Evolutionary conservation across 2,329 filamentous ascomycete genomes (phyloP), one percentile per base, ranked within the genome.

Genomic region (Meredithiella fracta): DNA sequence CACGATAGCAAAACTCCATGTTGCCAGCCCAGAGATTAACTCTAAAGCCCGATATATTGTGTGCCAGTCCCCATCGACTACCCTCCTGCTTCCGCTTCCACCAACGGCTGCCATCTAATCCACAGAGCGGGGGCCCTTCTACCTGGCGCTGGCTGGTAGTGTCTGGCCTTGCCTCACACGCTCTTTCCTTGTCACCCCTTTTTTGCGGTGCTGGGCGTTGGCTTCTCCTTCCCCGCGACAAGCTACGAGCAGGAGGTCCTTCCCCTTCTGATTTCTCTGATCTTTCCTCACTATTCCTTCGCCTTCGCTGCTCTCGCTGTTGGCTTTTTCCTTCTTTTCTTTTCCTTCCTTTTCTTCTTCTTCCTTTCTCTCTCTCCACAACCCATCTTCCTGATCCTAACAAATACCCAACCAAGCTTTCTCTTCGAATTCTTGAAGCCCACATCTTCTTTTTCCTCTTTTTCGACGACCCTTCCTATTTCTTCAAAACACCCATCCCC

Each of bases 351-450:
- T 29, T 47, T 31, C 25, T 51, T 34, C 31, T 56, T 34, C 53
- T 51, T 47, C 29, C 26, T 57, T 20, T 37, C 31, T 25, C 25
- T 54, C 26, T 47, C 51, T 29, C 51, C 47, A 51, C 50, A 58
- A 54, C 54, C 20, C 49, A 54, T 37, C 51, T 54, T 42, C 38
- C 50, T 47, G 53, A 56, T 58, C 49, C 51, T 47, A 53, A 34
- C 29, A 34, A 58, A 56, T 56, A 52, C 53, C 29, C 40, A 55
- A 58, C 57, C 54, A 59, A 50, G 51, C 57, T 54, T 57, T 55
- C 50, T 55, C 38, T 57, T 53, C 54, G 34, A 22, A 47, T 55
- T 58, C 26, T 49, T 53, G 34, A 51, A 56, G 47, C 25, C 53
- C n/a, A 51, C 44, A 25, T 40, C 40, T 56, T 58, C 55, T 54